A percentile compares a stretch with the other conserved stretches of the same genome.
phyloP scores from a whole-genome alignment of 495 filamentous ascomycete species.

The Neurospora sp. region DNA sequence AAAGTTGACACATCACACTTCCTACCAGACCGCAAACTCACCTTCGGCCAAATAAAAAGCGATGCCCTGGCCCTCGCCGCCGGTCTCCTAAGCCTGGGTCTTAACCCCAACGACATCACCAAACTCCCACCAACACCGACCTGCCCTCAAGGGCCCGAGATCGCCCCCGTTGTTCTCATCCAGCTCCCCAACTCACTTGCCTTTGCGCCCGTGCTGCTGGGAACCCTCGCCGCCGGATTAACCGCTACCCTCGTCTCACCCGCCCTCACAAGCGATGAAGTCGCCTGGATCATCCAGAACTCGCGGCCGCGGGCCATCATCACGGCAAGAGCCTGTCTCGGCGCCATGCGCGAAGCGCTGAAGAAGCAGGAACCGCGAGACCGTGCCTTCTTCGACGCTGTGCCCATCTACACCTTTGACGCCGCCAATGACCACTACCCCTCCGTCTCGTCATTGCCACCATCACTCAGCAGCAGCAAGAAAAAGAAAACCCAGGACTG shows the following conservation, averaged over 20 bases:
- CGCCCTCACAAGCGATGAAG: constrained; percentile 23
- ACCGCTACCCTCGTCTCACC: constrained; percentile 27
- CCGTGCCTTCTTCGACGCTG: constrained; percentile 4
- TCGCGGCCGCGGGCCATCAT: constrained; percentile 22
- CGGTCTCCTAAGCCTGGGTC: constrained; percentile 14
- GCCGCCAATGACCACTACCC: constrained; percentile 15
- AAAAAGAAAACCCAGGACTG: constrained; percentile 4
- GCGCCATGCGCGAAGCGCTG: constrained; percentile 18
- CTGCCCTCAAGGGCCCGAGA: constrained; percentile 19
- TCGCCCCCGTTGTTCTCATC: constrained; percentile 25
- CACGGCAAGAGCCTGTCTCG: constrained; percentile 18
- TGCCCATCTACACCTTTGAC: constrained; percentile 22
- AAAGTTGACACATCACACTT: neutral
- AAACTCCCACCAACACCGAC: constrained; percentile 22
- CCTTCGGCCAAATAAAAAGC: constrained; percentile 12
- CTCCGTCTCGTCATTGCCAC: neutral
- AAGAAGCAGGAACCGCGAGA: constrained; percentile 9
- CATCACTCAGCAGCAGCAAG: neutral
- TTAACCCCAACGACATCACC: constrained; percentile 12
- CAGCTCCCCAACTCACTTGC: constrained; percentile 24
- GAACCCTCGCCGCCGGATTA: constrained; percentile 18
- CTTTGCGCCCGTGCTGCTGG: constrained; percentile 19
- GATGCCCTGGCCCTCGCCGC: constrained; percentile 17
- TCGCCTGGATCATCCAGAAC: constrained; percentile 26
- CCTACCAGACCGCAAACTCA: constrained; percentile 18